Conservation (phyloP, 805 yeast genomes). For the Spathaspora passalidarum region DNA sequence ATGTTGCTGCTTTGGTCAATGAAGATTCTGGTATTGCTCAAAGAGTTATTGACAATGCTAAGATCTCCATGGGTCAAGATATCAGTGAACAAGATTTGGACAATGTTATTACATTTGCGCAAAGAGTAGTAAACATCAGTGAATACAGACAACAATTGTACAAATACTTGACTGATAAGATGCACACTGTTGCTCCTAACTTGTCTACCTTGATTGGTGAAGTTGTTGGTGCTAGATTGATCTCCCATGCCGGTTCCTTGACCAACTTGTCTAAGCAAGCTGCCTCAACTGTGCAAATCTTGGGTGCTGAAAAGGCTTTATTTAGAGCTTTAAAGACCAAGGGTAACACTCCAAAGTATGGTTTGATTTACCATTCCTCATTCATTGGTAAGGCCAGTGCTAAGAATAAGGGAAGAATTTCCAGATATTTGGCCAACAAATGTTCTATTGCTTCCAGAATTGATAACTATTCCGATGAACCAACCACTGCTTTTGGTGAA, state of each 20-base stretch:
- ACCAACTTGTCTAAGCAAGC: slow-evolving; percentile 97
- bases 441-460: slow-evolving; percentile 99
- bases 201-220: slow-evolving; percentile 96
- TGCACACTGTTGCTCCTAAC: slow-evolving; percentile 98
- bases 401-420: slow-evolving; percentile 98
- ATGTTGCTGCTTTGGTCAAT: slow-evolving; percentile 81
- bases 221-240: slow-evolving; percentile 97
- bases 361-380: slow-evolving; percentile 91
- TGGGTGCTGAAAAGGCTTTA: slow-evolving; percentile 96
- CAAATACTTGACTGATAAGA: slow-evolving; percentile 87
- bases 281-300: slow-evolving; percentile 96
- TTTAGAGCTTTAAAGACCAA: slow-evolving; percentile 95
- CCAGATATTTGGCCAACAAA: slow-evolving; percentile 97
- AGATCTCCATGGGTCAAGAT: slow-evolving; percentile 99
- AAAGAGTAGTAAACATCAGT: slow-evolving; percentile 86
- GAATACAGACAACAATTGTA: slow-evolving; percentile 85
- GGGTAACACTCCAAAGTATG: slow-evolving; percentile 96
- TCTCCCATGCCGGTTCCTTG: slow-evolving; percentile 97
- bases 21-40: slow-evolving; percentile 91
- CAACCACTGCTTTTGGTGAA: slow-evolving; percentile 84
- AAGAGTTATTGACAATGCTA: slow-evolving; percentile 89
- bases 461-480: slow-evolving; percentile 94
- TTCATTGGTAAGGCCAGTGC: slow-evolving; percentile 92
- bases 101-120: slow-evolving; percentile 86
- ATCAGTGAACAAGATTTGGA: slow-evolving; percentile 92